These are phyloP conservation scores for Pichia sorboxylosa DNA, from an alignment of 1,139 yeast species.

Conservation along the genomic window DNA sequence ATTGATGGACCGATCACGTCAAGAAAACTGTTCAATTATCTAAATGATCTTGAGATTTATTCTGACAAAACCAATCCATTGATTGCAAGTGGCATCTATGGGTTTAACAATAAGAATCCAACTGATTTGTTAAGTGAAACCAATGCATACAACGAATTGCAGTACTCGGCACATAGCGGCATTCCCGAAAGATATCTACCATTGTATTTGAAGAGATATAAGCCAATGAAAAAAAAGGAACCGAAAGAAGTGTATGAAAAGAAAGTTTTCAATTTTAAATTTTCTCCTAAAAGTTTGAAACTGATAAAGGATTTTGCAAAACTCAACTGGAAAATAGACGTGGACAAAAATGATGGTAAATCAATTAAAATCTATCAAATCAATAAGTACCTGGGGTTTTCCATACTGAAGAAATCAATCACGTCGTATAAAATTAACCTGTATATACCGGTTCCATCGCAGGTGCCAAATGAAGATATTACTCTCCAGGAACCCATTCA, in stretches of 20 bases:
- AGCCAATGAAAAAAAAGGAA: constrained; percentile 2
- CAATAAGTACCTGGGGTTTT: constrained; percentile 16
- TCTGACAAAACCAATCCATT: constrained; percentile 10
- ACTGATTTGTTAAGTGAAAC: constrained; percentile 3
- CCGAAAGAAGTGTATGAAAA: neutral
- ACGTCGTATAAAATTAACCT: constrained; percentile 14
- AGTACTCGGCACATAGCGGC: constrained; percentile 4
- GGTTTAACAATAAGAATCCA: constrained; percentile 4
- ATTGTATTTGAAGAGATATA: constrained; percentile 2
- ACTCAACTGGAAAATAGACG: constrained; percentile 2
- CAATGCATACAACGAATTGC: constrained; percentile 5
- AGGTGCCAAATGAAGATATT: constrained; percentile 10
- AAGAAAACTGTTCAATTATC: constrained; percentile 8
- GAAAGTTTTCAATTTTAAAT: constrained; percentile 1
- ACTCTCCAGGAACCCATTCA: constrained; percentile 9
- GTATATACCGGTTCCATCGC: constrained; percentile 18
- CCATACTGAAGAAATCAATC: constrained; percentile 12
- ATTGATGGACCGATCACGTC: constrained; percentile 3
- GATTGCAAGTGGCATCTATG: constrained; percentile 18
- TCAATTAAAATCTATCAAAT: constrained; percentile 13
- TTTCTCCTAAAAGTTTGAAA: constrained; percentile 3
- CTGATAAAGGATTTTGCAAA: constrained; percentile 4
- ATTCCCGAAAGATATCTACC: constrained; percentile 3
- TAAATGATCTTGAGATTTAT: constrained; percentile 13
- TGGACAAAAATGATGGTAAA: neutral